phyloP scores from a whole-genome alignment of 108 stramenopile species.

The Conticribra guillardii region DNA sequence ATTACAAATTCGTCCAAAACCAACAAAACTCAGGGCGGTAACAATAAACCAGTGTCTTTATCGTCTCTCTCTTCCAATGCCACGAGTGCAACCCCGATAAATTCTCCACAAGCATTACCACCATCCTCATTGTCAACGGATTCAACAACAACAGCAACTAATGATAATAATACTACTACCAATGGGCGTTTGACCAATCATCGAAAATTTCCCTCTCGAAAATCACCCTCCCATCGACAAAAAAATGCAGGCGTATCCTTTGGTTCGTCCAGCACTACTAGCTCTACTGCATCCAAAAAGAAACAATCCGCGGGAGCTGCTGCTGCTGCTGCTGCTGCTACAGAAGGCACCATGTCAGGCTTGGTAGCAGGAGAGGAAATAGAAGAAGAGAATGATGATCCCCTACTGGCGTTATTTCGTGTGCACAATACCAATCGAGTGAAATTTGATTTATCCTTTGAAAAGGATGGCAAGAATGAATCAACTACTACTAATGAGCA shows the following conservation, averaged over 20 bases:
- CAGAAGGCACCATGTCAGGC: not conserved
- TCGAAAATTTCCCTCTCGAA: not conserved
- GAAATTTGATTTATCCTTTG: constrained; percentile 34
- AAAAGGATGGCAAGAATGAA: not conserved
- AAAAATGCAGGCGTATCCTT: no score
- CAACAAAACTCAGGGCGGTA: no score
- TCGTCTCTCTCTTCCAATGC: not conserved
- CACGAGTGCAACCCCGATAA: not conserved
- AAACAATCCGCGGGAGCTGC: no score
- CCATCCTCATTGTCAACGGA: not conserved
- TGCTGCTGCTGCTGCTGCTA: no score
- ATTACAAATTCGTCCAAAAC: no score
- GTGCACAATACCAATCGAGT: constrained; percentile 52
- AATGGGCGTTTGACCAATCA: not conserved
- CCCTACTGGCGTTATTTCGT: constrained; percentile 30
- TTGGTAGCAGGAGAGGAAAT: not conserved
- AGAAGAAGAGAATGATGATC: constrained; percentile 26
- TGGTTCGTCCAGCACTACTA: no score
- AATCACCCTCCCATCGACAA: not conserved
- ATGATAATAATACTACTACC: not conserved
- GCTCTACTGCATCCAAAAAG: not conserved
- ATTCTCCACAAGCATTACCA: not conserved
- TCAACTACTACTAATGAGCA: not conserved
- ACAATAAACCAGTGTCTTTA: not conserved
- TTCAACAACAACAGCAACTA: not conserved